Base-by-base conservation (phyloP, 805 yeast species). In the Cephaloascus fragrans region DNA sequence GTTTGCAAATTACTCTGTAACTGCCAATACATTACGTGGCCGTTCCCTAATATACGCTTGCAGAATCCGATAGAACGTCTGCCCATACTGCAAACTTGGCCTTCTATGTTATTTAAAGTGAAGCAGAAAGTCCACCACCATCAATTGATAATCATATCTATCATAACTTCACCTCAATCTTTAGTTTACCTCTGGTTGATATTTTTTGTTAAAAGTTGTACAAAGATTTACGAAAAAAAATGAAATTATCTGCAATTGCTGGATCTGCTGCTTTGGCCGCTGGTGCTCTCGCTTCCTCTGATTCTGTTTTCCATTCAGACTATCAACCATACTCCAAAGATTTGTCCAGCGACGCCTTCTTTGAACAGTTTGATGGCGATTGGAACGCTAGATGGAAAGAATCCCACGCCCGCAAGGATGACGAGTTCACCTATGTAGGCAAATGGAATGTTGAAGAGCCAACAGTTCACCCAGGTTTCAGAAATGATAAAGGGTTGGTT, bases 361-460 rank as follows among this genome's bases (percentile, higher is more conserved):
- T 79, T 47, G 93, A 84, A 56, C 83, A 80, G 48, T 84, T 84
- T 46, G 63, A 57, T 35, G 60, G 61, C 39, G 60, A 58, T 18
- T 56, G 64, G 47, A 57, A 53, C 14, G 51, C 54, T 16, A 54
- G 66, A 39, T 82, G 89, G 89, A 64, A 62, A 42, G 65, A 72
- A n/a, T 83, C 95, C 14, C 61, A 67, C 36, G 75, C 75, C 6
- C 61, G 55, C 45, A 71, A 67, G 46, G 71, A 68, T 40, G 77
- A 71, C 26, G 76, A 71, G 48, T 69, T 72, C 47, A 53, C 77
- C 3, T 86, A 83, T 52, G 69, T 56, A 26, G 96, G 96, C 17
- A 61, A 75, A 53, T 87, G 96, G 96, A 61, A 63, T 5, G 65
- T 88, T 33, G 87, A 80, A 54, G 84, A 78, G 54, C 57, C 83